These are phyloP conservation scores for Trichoderma virens DNA, from an alignment of 495 filamentous ascomycete genomes.

Conservation along the genomic window DNA sequence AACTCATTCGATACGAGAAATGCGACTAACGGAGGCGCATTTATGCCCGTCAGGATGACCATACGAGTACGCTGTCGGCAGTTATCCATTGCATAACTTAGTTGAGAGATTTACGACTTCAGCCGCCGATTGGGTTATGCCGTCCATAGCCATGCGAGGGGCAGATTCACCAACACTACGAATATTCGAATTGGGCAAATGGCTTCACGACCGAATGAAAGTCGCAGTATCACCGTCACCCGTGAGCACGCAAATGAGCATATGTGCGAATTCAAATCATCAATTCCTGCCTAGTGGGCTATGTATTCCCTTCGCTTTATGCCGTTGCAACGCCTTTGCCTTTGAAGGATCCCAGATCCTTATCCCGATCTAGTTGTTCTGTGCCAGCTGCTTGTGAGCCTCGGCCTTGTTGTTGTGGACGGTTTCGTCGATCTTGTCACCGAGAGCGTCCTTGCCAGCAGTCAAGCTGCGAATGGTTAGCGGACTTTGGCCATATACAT, in stretches of 20 bases:
- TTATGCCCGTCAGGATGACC: not conserved
- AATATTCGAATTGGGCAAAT: too few relatives aligned
- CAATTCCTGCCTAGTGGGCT: not conserved
- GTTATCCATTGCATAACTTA: not conserved
- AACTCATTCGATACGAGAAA: not conserved
- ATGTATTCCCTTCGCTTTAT: not conserved
- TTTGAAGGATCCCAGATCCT: not conserved
- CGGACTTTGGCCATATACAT: not conserved
- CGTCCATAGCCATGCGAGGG: too few relatives aligned
- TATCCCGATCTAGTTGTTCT: constrained; percentile 22
- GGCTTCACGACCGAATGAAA: too few relatives aligned
- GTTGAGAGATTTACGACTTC: not conserved
- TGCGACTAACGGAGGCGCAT: not conserved
- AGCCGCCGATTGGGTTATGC: too few relatives aligned
- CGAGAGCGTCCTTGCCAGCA: constrained; percentile 42
- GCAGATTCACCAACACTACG: too few relatives aligned
- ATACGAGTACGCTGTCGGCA: not conserved
- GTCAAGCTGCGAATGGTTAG: constrained; percentile 21
- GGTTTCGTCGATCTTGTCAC: constrained; percentile 42
- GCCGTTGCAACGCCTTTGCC: not conserved
- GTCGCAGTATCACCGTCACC: too few relatives aligned
- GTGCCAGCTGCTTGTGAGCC: constrained; percentile 39
- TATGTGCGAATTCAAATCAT: not conserved
- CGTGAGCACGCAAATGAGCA: not conserved
- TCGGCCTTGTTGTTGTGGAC: constrained; percentile 39